Base-by-base conservation (phyloP, 2,329 filamentous ascomycete species). In the Scorias spongiosa region DNA sequence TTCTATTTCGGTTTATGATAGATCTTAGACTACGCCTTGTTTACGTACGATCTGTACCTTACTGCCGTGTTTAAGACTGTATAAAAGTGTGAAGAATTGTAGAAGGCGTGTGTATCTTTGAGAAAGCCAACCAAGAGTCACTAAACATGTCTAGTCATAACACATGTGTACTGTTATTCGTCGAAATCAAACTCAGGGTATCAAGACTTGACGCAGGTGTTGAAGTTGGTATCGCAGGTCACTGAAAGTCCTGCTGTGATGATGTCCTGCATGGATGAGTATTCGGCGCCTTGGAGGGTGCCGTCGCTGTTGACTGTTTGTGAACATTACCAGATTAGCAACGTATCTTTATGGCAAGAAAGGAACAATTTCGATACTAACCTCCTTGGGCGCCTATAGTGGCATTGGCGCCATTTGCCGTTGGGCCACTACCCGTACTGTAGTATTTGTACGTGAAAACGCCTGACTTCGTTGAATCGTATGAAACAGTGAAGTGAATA, bases 401-500 rank as follows among this genome's bases (percentile, higher is more conserved):
- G 10, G 52, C 54, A 34, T 40, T 45, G 1, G 42, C 43, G 0
- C 57, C 57, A 42, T 52, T 47, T 10, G 12, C 18, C 39, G 51
- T 49, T 12, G 50, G 46, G 3, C 38, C 44, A 7, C 50, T 46
- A 1, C 55, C 56, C 6, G 54, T 45, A n/a, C 45, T 39, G 32
- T 53, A 56, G 41, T 61, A 63, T 11, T 42, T 52, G 41, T 53
- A 57, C 18, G 48, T 45, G 39, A 57, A 57, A 5, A 56, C 47
- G 2, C 58, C 58, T 10, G 60, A 54, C 11, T n/a, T 43, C 10
- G 47, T 39, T 18, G 48, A 56, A 34, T 47, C 41, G 42, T 63
- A 63, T 29, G 39, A 43, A 8, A 60, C 51, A 1, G 54, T 57
- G 42, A 58, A 63, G 43, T 61, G 59, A 44, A 55, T 58, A 5